Conservation (phyloP, 208 protist genomes). For the Leishmania major region DNA sequence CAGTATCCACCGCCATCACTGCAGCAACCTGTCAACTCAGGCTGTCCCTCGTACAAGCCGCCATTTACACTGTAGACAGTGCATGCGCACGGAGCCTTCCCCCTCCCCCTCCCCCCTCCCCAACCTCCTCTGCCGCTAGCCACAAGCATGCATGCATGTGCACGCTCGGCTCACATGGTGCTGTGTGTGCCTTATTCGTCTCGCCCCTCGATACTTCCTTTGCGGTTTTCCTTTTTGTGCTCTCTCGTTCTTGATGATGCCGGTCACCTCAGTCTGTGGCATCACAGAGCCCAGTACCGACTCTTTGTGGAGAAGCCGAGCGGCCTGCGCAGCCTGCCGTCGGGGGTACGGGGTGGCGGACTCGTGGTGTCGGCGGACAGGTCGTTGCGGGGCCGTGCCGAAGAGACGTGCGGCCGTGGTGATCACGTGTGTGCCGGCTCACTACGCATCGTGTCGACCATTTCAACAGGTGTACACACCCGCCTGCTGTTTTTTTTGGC, state of each 20-base stretch:
- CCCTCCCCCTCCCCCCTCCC: not conserved
- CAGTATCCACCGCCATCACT: slow-evolving; percentile 28
- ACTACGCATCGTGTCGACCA: not conserved
- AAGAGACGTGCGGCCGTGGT: not conserved
- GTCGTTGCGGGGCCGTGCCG: not conserved
- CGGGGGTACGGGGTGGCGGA: not conserved
- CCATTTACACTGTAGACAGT: slow-evolving; percentile 16
- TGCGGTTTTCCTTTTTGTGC: not conserved
- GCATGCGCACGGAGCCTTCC: not conserved
- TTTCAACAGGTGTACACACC: not conserved
- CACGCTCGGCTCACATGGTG: not conserved
- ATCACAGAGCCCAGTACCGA: not conserved
- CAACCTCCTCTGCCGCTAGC: not conserved
- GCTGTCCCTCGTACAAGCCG: slow-evolving; percentile 31
- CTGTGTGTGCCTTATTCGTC: not conserved
- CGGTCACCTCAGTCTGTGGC: not conserved
- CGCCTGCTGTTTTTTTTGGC: not conserved
- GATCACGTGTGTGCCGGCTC: not conserved
- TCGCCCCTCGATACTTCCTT: not conserved
- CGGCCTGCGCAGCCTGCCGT: not conserved
- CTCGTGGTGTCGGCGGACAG: not conserved
- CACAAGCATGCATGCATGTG: not conserved
- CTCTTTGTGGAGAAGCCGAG: not conserved
- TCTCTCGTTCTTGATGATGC: not conserved
- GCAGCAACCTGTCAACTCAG: not conserved